Conservation (phyloP, 139 green algal genomes). For the Mesotaenium endlicherianum region DNA sequence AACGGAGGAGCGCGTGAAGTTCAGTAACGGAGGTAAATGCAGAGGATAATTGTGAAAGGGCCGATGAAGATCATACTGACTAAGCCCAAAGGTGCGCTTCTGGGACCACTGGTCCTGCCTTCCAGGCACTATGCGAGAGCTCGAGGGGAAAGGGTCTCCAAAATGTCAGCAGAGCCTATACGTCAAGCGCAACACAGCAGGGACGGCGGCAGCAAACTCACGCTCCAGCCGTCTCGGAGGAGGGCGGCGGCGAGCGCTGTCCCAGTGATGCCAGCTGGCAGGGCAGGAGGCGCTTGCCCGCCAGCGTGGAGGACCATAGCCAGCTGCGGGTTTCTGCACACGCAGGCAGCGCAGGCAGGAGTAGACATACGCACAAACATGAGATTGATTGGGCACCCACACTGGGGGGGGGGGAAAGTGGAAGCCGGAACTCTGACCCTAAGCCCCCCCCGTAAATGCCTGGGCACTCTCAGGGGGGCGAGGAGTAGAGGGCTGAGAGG, state of each 20-base stretch:
- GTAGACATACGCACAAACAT: not conserved
- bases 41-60: too few species aligned
- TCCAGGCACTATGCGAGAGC: not conserved
- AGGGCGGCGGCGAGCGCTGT: slow-evolving; percentile 8
- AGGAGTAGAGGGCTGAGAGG: not conserved
- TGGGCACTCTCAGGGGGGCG: too few species aligned
- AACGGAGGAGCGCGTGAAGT: too few species aligned
- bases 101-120: not conserved
- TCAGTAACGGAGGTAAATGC: too few species aligned
- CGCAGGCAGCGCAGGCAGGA: not conserved
- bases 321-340: slow-evolving; percentile 25
- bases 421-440: too few species aligned
- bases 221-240: slow-evolving; percentile 38
- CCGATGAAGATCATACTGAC: too few species aligned
- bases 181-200: too few species aligned
- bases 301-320: not conserved
- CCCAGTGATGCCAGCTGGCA: not conserved
- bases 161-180: not conserved
- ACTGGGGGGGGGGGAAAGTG: too few species aligned
- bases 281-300: not conserved
- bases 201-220: too few species aligned
- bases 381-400: not conserved
- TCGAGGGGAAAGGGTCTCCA: not conserved
- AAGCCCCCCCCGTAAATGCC: too few species aligned
- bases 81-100: too few species aligned